Percentiles rank a stretch among this genome's conserved stretches.
These are phyloP conservation scores for Schizothecium vesticola DNA, from an alignment of 495 filamentous ascomycete species.

Conservation along the genomic window DNA sequence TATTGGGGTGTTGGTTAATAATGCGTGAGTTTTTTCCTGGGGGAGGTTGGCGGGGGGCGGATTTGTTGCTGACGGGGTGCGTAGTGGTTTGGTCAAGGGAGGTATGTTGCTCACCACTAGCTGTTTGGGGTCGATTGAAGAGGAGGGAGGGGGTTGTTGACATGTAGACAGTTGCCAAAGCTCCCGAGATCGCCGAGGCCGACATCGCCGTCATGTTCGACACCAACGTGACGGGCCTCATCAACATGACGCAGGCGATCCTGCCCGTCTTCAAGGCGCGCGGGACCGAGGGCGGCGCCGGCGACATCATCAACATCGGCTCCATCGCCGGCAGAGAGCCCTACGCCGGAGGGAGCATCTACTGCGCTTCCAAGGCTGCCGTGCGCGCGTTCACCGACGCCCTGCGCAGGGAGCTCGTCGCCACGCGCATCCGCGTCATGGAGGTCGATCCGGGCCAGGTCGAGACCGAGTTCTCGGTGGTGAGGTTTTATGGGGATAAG, in stretches of 20 bases:
- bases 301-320: slow-evolving; percentile 96
- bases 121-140: neutral
- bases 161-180: slow-evolving; percentile 56
- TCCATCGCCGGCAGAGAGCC: slow-evolving; percentile 89
- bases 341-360: slow-evolving; percentile 87
- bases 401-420: slow-evolving; percentile 81
- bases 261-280: slow-evolving; percentile 80
- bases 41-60: neutral
- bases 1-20: slow-evolving; percentile 91
- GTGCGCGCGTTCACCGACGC: slow-evolving; percentile 85
- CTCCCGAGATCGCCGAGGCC: slow-evolving; percentile 72
- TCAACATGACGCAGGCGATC: slow-evolving; percentile 94
- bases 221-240: slow-evolving; percentile 90
- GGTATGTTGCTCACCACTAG: slow-evolving; percentile 9
- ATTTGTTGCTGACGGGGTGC: slow-evolving; percentile 3
- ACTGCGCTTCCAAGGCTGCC: slow-evolving; percentile 95
- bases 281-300: slow-evolving; percentile 62
- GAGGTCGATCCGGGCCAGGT: slow-evolving; percentile 96
- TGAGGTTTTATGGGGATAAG: slow-evolving; percentile 91
- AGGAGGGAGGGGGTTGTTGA: neutral
- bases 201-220: slow-evolving; percentile 85
- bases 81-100: slow-evolving; percentile 31
- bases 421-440: slow-evolving; percentile 80
- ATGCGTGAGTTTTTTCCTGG: slow-evolving; percentile 65
- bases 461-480: slow-evolving; percentile 94